Evolutionary conservation across 441 rosid species (phyloP).

Genomic region (Raphanus hybrid): DNA sequence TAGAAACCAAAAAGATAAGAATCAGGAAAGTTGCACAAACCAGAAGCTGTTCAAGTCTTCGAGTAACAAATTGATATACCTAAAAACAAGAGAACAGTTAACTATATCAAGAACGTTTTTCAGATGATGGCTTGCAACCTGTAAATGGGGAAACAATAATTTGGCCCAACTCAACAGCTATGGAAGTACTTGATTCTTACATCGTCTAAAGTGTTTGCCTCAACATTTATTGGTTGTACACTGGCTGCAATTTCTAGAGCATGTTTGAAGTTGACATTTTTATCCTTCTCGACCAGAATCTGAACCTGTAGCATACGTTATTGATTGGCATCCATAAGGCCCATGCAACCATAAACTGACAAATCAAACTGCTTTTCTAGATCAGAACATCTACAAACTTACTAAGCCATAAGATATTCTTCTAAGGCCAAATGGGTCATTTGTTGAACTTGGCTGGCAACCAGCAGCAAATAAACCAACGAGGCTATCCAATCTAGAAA

Average conservation of each 20-base stretch:
- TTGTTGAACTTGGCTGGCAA: conserved; percentile 94
- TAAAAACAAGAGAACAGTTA: conserved; percentile 41
- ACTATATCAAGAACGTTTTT: conserved; percentile 1
- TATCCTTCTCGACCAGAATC: conserved; percentile 82
- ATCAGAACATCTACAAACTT: conserved; percentile 47
- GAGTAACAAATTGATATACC: conserved; percentile 83
- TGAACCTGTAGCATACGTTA: conserved; percentile 67
- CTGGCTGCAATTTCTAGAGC: conserved; percentile 79
- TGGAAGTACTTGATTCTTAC: conserved; percentile 56
- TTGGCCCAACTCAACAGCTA: conserved; percentile 11
- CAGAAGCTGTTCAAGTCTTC: conserved; percentile 96
- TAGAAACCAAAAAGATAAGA: conserved; percentile 5
- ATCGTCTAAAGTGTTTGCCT: conserved; percentile 60
- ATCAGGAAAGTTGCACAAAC: conserved; percentile 50
- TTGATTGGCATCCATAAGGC: conserved; percentile 20
- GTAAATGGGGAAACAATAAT: conserved; percentile 6
- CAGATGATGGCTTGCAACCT: conserved; percentile 22
- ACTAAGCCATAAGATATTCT: conserved; percentile 96
- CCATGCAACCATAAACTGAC: conserved; percentile 18
- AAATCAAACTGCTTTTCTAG: conserved; percentile 14
- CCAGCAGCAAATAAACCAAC: conserved; percentile 98
- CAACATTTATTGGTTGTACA: conserved; percentile 75
- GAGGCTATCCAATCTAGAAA: conserved; percentile 87
- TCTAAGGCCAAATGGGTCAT: conserved; percentile 93
- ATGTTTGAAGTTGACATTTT: conserved; percentile 63